phyloP scores from a whole-genome alignment of 345 rosid genomes.

The Hevea brasiliensis region DNA sequence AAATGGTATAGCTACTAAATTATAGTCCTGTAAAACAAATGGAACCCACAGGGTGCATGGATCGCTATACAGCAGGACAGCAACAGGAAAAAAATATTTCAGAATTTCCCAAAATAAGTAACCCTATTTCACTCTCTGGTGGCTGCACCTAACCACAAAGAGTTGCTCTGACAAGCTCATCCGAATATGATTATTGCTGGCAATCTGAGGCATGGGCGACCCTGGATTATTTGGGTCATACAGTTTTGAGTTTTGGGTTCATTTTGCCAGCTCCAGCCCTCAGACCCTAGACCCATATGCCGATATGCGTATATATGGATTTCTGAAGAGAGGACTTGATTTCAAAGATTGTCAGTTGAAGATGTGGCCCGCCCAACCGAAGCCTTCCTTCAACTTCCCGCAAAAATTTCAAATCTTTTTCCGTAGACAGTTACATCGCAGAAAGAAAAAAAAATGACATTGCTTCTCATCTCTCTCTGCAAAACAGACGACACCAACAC shows the following conservation, averaged over 20 bases:
- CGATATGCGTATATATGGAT: neutral
- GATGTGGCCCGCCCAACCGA: conserved; percentile 48
- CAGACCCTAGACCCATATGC: conserved; percentile 1
- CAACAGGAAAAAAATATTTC: too few relatives aligned
- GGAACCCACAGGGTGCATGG: too few relatives aligned
- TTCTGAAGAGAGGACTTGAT: conserved; percentile 15
- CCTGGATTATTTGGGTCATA: neutral
- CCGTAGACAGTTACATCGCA: neutral
- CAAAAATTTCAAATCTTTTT: conserved; percentile 39
- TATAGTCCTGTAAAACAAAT: neutral
- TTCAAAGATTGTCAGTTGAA: conserved; percentile 35
- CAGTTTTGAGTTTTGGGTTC: neutral
- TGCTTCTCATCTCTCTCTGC: conserved; percentile 33
- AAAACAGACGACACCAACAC: conserved; percentile 50
- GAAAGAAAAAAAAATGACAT: neutral
- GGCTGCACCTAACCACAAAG: too few relatives aligned
- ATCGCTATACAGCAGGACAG: too few relatives aligned
- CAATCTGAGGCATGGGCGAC: neutral
- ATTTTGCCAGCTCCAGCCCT: too few relatives aligned
- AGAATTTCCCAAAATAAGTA: too few relatives aligned
- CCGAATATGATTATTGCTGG: neutral
- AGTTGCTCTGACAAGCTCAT: too few relatives aligned
- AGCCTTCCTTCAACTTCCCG: conserved; percentile 65
- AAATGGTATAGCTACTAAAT: too few relatives aligned
- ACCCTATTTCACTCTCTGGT: neutral